Percentiles rank a stretch among this genome's conserved stretches.
phyloP scores from a whole-genome alignment of 1,284 basidiomycete genomes.

The Athelia sp. region DNA sequence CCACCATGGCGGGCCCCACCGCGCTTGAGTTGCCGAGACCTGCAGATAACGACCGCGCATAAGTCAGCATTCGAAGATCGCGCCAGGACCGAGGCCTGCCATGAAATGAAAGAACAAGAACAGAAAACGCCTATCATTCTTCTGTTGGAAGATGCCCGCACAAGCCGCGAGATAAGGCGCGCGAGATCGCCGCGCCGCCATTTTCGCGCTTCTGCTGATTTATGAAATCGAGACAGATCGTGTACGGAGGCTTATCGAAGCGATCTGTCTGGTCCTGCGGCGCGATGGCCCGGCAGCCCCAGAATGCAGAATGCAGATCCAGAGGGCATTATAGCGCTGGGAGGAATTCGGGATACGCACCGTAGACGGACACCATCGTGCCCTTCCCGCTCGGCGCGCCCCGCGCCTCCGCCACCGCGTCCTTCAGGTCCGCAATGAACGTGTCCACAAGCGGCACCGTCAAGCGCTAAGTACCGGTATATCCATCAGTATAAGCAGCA shows the following conservation, averaged over 20 bases:
- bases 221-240: no score
- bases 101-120: slow-evolving; percentile 55
- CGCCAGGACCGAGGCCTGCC: slow-evolving; percentile 76
- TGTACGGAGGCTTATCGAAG: no score
- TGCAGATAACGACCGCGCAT: slow-evolving; percentile 22
- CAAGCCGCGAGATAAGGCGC: slow-evolving; percentile 83
- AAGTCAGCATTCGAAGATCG: slow-evolving; percentile 41
- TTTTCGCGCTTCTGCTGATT: no score
- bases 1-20: slow-evolving; percentile 85
- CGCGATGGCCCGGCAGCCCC: no score
- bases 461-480: slow-evolving; percentile 49
- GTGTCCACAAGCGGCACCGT: slow-evolving; percentile 75
- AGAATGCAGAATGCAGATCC: no score
- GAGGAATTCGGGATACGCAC: no score
- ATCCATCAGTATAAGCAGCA: no score
- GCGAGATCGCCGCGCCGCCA: no score
- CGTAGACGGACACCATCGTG: slow-evolving; percentile 85
- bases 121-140: slow-evolving; percentile 1
- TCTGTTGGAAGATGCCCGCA: slow-evolving; percentile 63
- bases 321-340: no score
- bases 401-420: slow-evolving; percentile 62
- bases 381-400: slow-evolving; percentile 57
- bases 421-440: slow-evolving; percentile 81
- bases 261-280: no score
- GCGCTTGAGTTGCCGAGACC: slow-evolving; percentile 86